These are phyloP conservation scores for Phaffia rhodozyma DNA, from an alignment of 1,284 basidiomycete genomes.

Conservation along the genomic window DNA sequence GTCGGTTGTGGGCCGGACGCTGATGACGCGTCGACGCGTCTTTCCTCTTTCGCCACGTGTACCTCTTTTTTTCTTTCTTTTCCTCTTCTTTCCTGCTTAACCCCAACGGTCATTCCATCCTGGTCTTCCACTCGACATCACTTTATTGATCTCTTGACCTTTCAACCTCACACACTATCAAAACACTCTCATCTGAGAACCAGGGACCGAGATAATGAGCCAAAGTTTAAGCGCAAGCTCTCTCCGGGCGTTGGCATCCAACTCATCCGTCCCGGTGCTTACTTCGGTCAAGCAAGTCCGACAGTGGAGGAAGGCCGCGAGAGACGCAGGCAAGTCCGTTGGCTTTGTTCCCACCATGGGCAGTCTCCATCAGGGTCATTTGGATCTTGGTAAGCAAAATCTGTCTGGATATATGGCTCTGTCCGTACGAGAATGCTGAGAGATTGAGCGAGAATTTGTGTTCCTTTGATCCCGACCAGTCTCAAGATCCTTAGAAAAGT, in stretches of 20 bases:
- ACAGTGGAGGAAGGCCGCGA: slow-evolving; percentile 60
- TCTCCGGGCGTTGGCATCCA: slow-evolving; percentile 24
- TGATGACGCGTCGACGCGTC: no score
- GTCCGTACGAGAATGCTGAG: not conserved
- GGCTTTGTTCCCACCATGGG: slow-evolving; percentile 98
- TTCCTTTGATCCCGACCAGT: slow-evolving; percentile 28
- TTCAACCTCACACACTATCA: no score
- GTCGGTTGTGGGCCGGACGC: no score
- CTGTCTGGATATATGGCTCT: not conserved
- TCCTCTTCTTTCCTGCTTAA: no score
- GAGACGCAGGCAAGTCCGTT: slow-evolving; percentile 52
- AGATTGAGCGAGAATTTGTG: not conserved
- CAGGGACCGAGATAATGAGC: no score
- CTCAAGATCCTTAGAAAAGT: slow-evolving; percentile 54
- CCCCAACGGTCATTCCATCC: no score
- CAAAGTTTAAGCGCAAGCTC: no score
- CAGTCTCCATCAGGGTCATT: slow-evolving; percentile 83
- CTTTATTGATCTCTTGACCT: no score
- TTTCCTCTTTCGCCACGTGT: no score
- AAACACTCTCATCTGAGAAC: no score
- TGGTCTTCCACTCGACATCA: no score
- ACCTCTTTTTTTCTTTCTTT: no score
- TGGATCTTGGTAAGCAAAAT: slow-evolving; percentile 57
- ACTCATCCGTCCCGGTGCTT: slow-evolving; percentile 60
- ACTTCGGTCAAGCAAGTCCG: slow-evolving; percentile 57